phyloP scores from a whole-genome alignment of 2,329 filamentous ascomycete species.

The Scytalidium lignicola region DNA sequence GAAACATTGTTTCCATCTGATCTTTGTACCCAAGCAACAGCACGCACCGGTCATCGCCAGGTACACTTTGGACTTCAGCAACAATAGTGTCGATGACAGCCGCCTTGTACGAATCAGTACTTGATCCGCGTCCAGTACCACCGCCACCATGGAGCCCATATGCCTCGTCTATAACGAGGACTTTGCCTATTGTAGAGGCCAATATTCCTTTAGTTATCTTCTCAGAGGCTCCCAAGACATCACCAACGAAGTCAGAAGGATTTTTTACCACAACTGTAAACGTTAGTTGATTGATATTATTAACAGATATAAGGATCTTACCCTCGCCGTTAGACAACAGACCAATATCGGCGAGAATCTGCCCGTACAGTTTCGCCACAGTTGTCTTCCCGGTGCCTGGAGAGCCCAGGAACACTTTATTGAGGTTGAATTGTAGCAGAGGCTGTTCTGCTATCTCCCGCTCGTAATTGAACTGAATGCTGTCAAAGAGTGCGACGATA shows the following conservation, averaged over 20 bases:
- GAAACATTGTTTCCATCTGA: constrained; percentile 67
- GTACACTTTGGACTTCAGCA: constrained; percentile 63
- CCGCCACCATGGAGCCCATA: constrained; percentile 51
- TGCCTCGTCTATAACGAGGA: constrained; percentile 56
- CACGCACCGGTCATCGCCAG: constrained; percentile 68
- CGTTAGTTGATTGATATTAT: no score
- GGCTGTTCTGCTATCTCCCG: constrained; percentile 60
- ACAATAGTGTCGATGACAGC: constrained; percentile 72
- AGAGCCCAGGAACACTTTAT: constrained; percentile 64
- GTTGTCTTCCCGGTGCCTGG: constrained; percentile 76
- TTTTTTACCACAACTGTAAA: constrained; percentile 47
- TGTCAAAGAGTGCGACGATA: constrained; percentile 53
- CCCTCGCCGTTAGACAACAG: constrained; percentile 64
- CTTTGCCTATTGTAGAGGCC: constrained; percentile 45
- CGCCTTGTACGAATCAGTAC: constrained; percentile 48
- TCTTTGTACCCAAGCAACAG: constrained; percentile 66
- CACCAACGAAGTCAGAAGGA: constrained; percentile 49
- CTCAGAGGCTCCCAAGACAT: constrained; percentile 45
- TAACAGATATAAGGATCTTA: constrained; percentile 25
- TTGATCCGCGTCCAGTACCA: constrained; percentile 28
- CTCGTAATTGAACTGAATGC: constrained; percentile 57
- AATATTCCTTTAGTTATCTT: constrained; percentile 48
- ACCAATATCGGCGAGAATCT: constrained; percentile 63
- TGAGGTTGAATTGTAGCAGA: constrained; percentile 55
- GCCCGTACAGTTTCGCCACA: constrained; percentile 67